A percentile compares a stretch with the other conserved stretches of the same genome.
These are phyloP conservation scores for Epichloe amarillans DNA, from an alignment of 2,329 filamentous ascomycete species.

Conservation along the genomic window DNA sequence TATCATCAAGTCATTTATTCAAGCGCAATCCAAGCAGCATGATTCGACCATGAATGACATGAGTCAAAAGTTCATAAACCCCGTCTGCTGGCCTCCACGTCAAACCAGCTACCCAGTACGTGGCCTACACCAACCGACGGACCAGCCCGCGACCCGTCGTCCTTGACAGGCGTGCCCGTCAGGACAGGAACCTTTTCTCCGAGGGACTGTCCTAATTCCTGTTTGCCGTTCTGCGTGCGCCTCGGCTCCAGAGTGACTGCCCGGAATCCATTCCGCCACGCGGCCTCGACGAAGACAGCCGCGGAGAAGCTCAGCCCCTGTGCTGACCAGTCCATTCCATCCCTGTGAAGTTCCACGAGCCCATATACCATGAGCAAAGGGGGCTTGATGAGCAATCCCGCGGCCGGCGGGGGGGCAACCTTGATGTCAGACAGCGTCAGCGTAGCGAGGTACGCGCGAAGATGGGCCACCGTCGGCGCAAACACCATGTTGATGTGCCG, in stretches of 20 bases:
- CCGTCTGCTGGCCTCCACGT: neutral
- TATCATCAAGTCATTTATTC: neutral
- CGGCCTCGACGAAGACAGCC: constrained; percentile 50
- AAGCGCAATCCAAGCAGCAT: neutral
- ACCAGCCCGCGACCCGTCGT: constrained; percentile 42
- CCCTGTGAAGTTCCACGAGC: constrained; percentile 49
- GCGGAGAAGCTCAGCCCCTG: constrained; percentile 55
- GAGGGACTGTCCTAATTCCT: constrained; percentile 26
- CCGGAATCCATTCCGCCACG: constrained; percentile 28
- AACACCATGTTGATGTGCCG: constrained; percentile 59
- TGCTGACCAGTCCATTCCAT: constrained; percentile 61
- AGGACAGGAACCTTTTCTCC: constrained; percentile 47
- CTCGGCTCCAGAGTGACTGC: constrained; percentile 36
- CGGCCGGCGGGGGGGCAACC: constrained; percentile 23
- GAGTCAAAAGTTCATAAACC: neutral
- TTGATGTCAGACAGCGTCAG: constrained; percentile 27
- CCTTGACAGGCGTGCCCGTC: constrained; percentile 38
- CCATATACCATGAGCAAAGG: constrained; percentile 51
- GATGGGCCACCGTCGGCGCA: constrained; percentile 59
- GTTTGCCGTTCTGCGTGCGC: constrained; percentile 12
- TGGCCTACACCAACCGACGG: constrained; percentile 42
- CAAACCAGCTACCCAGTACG: constrained; percentile 55
- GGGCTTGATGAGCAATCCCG: constrained; percentile 4
- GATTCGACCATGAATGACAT: too few relatives aligned
- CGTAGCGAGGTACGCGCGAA: constrained; percentile 61